phyloP scores from a whole-genome alignment of 2,329 filamentous ascomycete species.

The Mariannaea elegans region DNA sequence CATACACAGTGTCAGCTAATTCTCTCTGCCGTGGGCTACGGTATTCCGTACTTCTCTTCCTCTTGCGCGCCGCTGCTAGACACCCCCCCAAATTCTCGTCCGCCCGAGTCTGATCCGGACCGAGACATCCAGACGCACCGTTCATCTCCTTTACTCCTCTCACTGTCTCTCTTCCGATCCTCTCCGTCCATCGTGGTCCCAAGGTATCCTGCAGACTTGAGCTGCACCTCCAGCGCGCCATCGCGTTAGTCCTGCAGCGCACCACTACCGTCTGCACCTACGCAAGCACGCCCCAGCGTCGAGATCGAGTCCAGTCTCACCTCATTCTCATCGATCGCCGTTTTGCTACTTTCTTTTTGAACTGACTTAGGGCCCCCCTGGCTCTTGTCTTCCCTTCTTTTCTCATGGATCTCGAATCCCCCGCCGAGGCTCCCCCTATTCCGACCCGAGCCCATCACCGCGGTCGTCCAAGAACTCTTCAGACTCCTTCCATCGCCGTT shows the following conservation, averaged over 20 bases:
- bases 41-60: too few relatives aligned
- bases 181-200: background rate
- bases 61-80: too few relatives aligned
- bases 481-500: constrained; percentile 22
- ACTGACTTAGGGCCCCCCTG: constrained; percentile 2
- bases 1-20: background rate
- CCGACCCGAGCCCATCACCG: constrained; percentile 39
- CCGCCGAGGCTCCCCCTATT: constrained; percentile 45
- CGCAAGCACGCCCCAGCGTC: background rate
- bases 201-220: background rate
- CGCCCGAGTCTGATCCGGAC: background rate
- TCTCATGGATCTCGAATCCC: constrained; percentile 40
- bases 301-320: background rate
- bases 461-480: constrained; percentile 26
- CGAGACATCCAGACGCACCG: background rate
- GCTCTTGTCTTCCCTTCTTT: constrained; percentile 10
- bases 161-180: background rate
- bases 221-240: background rate
- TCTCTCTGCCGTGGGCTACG: too few relatives aligned
- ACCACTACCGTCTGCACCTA: background rate
- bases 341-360: background rate
- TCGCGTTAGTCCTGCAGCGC: background rate
- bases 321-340: background rate
- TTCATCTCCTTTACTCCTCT: background rate
- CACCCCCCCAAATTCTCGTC: too few relatives aligned